Conservation (phyloP, 805 yeast genomes). For the Gaillardinia entomophila region DNA sequence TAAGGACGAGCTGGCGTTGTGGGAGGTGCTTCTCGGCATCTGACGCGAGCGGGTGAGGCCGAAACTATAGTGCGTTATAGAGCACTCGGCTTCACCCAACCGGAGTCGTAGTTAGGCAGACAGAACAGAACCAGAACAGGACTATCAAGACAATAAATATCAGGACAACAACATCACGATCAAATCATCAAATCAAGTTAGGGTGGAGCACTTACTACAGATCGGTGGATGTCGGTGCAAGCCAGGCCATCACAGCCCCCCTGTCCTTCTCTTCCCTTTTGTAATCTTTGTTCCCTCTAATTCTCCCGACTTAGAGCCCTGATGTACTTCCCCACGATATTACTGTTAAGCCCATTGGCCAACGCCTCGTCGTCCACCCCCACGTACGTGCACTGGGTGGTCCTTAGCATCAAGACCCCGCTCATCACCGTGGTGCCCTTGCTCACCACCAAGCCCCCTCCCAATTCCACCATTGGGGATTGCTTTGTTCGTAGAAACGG, state of each 20-base stretch:
- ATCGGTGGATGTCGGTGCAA: not conserved
- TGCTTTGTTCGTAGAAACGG: slow-evolving; percentile 35
- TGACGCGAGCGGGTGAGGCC: slow-evolving; percentile 15
- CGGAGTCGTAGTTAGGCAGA: slow-evolving; percentile 4
- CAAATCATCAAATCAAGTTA: not conserved
- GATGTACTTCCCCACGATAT: slow-evolving; percentile 17
- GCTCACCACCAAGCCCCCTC: slow-evolving; percentile 51
- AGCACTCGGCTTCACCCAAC: slow-evolving; percentile 3
- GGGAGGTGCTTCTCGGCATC: slow-evolving; percentile 54
- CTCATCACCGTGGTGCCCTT: slow-evolving; percentile 42
- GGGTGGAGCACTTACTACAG: slow-evolving; percentile 3
- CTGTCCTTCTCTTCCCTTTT: slow-evolving; percentile 14
- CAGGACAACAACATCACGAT: not conserved
- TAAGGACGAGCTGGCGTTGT: slow-evolving; percentile 63
- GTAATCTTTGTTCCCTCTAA: slow-evolving; percentile 12
- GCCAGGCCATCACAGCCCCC: not conserved
- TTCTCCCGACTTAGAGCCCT: slow-evolving; percentile 5
- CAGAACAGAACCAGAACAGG: slow-evolving; percentile 2
- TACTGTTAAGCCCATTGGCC: slow-evolving; percentile 24
- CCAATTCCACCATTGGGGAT: slow-evolving; percentile 25
- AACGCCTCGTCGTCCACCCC: slow-evolving; percentile 22
- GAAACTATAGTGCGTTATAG: slow-evolving; percentile 5
- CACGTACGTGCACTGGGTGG: slow-evolving; percentile 24
- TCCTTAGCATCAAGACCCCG: slow-evolving; percentile 39
- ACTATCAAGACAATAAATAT: not conserved